phyloP scores from a whole-genome alignment of 208 protist species.

The Trypanosoma boissoni region DNA sequence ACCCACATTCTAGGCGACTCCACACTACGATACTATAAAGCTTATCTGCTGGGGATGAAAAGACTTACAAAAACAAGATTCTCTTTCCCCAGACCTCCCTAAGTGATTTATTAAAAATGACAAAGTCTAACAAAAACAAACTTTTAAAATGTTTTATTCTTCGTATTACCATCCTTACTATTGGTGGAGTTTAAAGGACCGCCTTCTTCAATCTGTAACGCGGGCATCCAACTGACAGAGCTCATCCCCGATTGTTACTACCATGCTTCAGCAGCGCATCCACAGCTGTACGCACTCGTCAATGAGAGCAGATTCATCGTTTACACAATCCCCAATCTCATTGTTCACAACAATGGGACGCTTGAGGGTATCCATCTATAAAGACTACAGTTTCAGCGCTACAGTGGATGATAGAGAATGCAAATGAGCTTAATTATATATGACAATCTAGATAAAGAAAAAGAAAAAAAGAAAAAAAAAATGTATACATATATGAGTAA shows the following conservation, averaged over 20 bases:
- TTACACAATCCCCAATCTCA: neutral
- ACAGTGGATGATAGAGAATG: neutral
- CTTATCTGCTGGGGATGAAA: too few species aligned
- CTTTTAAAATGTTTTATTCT: too few species aligned
- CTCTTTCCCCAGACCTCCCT: neutral
- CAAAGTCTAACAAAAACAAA: neutral
- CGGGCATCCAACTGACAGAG: constrained; percentile 4
- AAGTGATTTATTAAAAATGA: constrained; percentile 4
- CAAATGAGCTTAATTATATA: neutral
- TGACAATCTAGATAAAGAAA: neutral
- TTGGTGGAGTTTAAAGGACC: too few species aligned
- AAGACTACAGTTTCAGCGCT: neutral
- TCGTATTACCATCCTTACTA: too few species aligned
- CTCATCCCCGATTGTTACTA: neutral
- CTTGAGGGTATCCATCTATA: neutral
- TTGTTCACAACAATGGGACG: neutral
- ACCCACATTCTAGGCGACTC: too few species aligned
- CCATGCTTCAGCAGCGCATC: neutral
- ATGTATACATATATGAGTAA: neutral
- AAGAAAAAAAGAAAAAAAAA: constrained; percentile 2
- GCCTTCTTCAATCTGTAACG: neutral
- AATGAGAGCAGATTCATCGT: neutral
- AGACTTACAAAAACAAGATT: neutral
- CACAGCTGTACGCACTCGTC: neutral
- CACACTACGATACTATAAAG: too few species aligned